Conservation (phyloP, 169 alveolate species). For the Perkinsus olseni region DNA sequence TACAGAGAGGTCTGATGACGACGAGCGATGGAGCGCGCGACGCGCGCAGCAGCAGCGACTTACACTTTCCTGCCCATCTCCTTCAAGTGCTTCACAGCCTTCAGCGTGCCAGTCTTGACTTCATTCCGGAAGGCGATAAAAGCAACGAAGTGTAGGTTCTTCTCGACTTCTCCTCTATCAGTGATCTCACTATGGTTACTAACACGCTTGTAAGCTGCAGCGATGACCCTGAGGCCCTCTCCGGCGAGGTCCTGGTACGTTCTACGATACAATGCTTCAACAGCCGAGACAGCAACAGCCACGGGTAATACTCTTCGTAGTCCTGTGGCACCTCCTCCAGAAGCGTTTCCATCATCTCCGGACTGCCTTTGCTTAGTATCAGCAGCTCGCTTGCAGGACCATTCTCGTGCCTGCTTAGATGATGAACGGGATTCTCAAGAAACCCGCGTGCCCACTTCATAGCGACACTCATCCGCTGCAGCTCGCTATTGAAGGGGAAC, state of each 20-base stretch:
- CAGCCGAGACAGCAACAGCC: constrained; percentile 21
- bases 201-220: constrained; percentile 44
- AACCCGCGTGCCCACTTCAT: constrained; percentile 26
- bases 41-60: not conserved
- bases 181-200: not conserved
- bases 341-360: constrained; percentile 76
- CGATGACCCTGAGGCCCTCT: constrained; percentile 40
- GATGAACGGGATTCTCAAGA: not conserved
- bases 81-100: not conserved
- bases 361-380: constrained; percentile 90
- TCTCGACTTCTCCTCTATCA: not conserved
- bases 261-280: not conserved
- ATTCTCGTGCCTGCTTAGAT: constrained; percentile 6
- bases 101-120: not conserved
- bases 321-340: constrained; percentile 72
- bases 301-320: constrained; percentile 65
- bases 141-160: not conserved
- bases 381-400: constrained; percentile 14
- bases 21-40: not conserved
- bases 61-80: constrained; percentile 1
- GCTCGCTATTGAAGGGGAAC: constrained; percentile 70
- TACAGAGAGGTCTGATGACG: constrained; percentile 17
- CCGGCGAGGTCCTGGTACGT: not conserved
- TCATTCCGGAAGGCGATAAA: not conserved
- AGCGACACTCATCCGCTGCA: constrained; percentile 68